phyloP scores from a whole-genome alignment of 1,284 basidiomycete genomes.

The Mycena sp. region DNA sequence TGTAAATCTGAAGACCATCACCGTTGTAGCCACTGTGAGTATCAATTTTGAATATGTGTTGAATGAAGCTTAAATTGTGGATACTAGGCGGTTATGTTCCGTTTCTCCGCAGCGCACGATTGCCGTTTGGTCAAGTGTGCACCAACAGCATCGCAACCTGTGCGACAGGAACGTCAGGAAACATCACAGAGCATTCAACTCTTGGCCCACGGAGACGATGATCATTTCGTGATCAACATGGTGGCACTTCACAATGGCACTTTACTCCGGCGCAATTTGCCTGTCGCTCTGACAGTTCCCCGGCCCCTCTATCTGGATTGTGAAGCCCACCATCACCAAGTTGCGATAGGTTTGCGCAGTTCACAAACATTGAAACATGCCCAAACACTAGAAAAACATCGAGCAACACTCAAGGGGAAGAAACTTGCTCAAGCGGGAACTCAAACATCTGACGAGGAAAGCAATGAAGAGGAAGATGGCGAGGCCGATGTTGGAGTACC shows the following conservation, averaged over 20 bases:
- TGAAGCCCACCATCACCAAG: background rate
- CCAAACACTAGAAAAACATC: background rate
- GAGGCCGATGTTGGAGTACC: too few species aligned
- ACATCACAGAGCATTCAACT: background rate
- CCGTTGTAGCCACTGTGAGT: background rate
- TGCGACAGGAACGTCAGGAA: background rate
- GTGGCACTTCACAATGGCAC: background rate
- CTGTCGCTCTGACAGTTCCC: background rate
- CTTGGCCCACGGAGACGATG: background rate
- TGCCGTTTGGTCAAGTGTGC: background rate
- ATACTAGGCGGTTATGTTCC: background rate
- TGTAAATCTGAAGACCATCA: background rate
- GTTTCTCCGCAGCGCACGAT: slow-evolving; percentile 3
- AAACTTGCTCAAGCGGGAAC: too few species aligned
- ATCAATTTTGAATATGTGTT: too few species aligned
- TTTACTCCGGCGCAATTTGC: background rate
- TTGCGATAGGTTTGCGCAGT: background rate
- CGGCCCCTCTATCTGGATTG: background rate
- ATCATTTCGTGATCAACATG: slow-evolving; percentile 7
- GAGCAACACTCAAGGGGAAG: background rate
- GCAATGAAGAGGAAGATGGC: too few species aligned
- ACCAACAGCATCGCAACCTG: background rate
- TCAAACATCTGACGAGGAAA: too few species aligned
- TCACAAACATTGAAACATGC: background rate
- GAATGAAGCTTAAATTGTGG: too few species aligned